phyloP scores from a whole-genome alignment of 257 asterid genomes.

The Solanum raphanifolium region DNA sequence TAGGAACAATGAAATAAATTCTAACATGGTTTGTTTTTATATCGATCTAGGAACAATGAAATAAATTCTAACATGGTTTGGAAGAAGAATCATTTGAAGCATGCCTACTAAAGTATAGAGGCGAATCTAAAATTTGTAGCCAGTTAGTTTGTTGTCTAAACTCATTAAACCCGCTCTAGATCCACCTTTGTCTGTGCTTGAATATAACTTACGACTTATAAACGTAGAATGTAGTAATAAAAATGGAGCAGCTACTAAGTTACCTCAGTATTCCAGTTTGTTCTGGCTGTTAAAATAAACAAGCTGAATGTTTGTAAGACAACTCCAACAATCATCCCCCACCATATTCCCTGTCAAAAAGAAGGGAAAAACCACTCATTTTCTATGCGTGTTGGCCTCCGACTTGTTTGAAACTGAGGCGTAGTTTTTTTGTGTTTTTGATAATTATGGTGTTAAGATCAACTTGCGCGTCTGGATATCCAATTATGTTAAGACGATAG shows the following conservation, averaged over 20 bases:
- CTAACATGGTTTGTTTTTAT: neutral
- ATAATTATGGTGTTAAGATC: neutral
- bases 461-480: neutral
- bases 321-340: conserved; percentile 24
- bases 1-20: neutral
- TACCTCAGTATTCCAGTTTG: conserved; percentile 21
- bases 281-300: conserved; percentile 8
- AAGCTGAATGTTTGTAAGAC: conserved; percentile 8
- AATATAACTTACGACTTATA: neutral
- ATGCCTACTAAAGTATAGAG: neutral
- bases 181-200: neutral
- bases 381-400: neutral
- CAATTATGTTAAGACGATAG: neutral
- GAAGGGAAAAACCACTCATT: neutral
- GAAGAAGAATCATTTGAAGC: neutral
- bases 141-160: too few species aligned
- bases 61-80: neutral
- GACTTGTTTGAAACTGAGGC: neutral
- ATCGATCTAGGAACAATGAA: neutral
- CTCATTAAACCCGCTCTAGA: neutral
- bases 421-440: neutral
- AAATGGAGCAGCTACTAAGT: neutral
- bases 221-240: neutral
- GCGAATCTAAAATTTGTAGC: neutral
- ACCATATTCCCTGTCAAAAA: conserved; percentile 19